Conservation (phyloP, 2,329 filamentous ascomycete genomes). For the Penicillium janthinellum region DNA sequence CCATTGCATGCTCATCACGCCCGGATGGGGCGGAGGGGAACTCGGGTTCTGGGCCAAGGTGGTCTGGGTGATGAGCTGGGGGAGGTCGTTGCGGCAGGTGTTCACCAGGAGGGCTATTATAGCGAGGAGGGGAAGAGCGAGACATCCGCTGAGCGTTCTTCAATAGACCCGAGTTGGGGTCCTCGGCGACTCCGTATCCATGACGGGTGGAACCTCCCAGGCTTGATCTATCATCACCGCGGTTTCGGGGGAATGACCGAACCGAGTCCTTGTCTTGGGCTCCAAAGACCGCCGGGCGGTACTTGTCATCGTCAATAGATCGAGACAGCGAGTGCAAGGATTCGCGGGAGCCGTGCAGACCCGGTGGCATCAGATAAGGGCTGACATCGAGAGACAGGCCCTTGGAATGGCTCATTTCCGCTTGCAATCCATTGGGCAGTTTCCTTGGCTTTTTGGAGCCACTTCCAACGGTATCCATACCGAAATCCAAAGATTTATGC, state of each 20-base stretch:
- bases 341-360: conserved; percentile 75
- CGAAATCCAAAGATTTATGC: conserved; percentile 91
- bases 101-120: conserved; percentile 24
- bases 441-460: conserved; percentile 40
- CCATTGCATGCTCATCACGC: conserved; percentile 16
- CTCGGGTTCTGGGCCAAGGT: conserved; percentile 16
- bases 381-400: conserved; percentile 67
- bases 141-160: conserved; percentile 62
- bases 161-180: conserved; percentile 56
- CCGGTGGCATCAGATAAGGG: conserved; percentile 91
- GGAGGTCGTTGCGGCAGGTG: conserved; percentile 2
- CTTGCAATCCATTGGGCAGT: conserved; percentile 39
- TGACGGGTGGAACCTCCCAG: conserved; percentile 54
- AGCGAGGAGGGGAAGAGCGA: conserved; percentile 50
- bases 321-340: conserved; percentile 84
- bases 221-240: conserved; percentile 53
- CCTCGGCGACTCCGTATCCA: conserved; percentile 42
- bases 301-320: conserved; percentile 81
- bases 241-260: conserved; percentile 39
- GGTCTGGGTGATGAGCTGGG: conserved; percentile 17
- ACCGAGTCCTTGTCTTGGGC: conserved; percentile 49
- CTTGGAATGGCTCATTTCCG: conserved; percentile 48
- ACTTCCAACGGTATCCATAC: conserved; percentile 62
- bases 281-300: conserved; percentile 65
- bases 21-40: conserved; percentile 13